These are phyloP conservation scores for Lactifluus subvellereus DNA, from an alignment of 768 basidiomycete genomes.

Conservation along the genomic window DNA sequence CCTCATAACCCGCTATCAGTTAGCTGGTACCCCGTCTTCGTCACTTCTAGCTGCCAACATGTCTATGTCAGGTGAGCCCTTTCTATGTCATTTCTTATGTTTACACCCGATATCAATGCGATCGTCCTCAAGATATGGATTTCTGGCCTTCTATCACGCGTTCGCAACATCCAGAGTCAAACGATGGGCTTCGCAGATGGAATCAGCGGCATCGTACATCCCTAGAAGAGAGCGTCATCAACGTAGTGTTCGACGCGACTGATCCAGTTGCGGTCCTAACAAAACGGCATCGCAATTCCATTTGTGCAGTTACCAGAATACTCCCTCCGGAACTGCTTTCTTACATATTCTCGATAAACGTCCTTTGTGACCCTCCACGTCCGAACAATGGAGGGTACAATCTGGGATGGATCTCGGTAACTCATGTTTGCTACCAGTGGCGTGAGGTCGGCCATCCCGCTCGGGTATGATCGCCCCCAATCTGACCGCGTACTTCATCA, in stretches of 20 bases:
- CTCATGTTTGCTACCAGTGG: constrained; percentile 7
- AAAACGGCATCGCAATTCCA: constrained; percentile 2
- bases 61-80: not conserved
- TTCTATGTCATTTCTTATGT: not conserved
- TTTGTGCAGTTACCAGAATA: not conserved
- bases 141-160: not conserved
- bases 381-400: not conserved
- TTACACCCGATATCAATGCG: not conserved
- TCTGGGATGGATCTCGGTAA: constrained; percentile 5
- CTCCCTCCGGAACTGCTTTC: constrained; percentile 12
- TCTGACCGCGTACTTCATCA: not conserved
- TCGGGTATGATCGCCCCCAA: not conserved
- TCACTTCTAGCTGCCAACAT: not conserved
- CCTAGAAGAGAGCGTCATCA: not conserved
- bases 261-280: not conserved
- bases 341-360: constrained; percentile 1
- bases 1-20: not conserved
- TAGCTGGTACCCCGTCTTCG: not conserved
- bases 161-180: not conserved
- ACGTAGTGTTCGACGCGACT: not conserved
- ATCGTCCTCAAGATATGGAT: not conserved
- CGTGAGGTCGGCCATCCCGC: constrained; percentile 1
- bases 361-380: not conserved
- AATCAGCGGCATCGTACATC: not conserved
- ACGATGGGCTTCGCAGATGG: not conserved